Conservation (phyloP, 768 basidiomycete species). For the Leucocoprinus leucothites region DNA sequence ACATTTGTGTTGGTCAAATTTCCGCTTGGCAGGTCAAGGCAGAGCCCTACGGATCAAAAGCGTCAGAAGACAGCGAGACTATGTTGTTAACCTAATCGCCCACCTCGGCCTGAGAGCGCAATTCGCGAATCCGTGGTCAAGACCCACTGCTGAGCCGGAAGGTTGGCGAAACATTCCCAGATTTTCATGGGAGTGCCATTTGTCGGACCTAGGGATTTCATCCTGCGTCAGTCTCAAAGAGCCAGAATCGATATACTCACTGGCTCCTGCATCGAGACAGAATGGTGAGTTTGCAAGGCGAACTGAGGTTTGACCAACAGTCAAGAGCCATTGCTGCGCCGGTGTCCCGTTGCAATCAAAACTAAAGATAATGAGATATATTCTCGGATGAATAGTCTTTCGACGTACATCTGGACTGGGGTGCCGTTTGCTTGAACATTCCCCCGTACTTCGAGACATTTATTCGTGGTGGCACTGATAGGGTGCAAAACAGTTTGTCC, state of each 20-base stretch:
- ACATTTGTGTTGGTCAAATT: conserved; percentile 23
- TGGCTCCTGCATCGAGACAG: conserved; percentile 25
- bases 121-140: conserved; percentile 13
- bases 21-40: conserved; percentile 29
- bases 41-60: conserved; percentile 16
- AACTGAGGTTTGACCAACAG: conserved; percentile 18
- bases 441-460: conserved; percentile 30
- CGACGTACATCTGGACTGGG: conserved; percentile 23
- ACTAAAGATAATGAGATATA: conserved; percentile 8
- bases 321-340: conserved; percentile 24
- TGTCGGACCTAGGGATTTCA: conserved; percentile 2
- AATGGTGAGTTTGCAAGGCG: conserved; percentile 20
- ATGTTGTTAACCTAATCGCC: too few species aligned
- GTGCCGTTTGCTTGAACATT: conserved; percentile 25
- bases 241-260: conserved; percentile 13
- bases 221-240: not conserved
- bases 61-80: not conserved
- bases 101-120: conserved; percentile 9
- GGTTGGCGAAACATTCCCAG: conserved; percentile 20
- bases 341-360: conserved; percentile 24
- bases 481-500: not conserved
- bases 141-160: conserved; percentile 19
- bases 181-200: conserved; percentile 20
- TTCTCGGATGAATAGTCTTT: not conserved
- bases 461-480: conserved; percentile 13